phyloP scores from a whole-genome alignment of 345 rosid genomes.

The Citrus australasica region DNA sequence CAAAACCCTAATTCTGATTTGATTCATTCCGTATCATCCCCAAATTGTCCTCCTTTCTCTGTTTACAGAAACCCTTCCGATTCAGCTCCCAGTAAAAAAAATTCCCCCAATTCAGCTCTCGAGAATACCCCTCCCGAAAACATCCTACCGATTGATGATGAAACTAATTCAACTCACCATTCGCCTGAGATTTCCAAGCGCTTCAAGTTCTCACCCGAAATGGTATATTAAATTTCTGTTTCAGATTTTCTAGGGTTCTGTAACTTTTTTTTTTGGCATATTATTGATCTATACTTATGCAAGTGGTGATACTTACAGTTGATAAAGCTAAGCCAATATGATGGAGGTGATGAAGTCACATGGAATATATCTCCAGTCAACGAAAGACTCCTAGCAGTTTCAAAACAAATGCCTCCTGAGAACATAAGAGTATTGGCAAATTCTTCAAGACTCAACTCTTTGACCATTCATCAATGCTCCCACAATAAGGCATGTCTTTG shows the following conservation, averaged over 20 bases:
- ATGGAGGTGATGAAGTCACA: constrained; percentile 73
- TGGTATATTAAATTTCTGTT: constrained; percentile 38
- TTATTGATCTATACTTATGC: not conserved
- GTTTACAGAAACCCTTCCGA: not conserved
- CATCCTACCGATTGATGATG: constrained; percentile 1
- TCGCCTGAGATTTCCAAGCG: constrained; percentile 70
- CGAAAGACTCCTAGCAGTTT: constrained; percentile 66
- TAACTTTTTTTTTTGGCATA: not conserved
- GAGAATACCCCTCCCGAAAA: constrained; percentile 6
- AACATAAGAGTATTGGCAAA: constrained; percentile 43
- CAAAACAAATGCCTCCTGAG: constrained; percentile 61
- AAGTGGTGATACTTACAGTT: constrained; percentile 32
- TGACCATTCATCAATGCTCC: constrained; percentile 54
- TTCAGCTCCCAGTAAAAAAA: not conserved
- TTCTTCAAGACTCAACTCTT: constrained; percentile 46
- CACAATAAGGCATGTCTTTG: constrained; percentile 39
- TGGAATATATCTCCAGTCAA: constrained; percentile 97
- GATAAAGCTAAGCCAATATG: constrained; percentile 94
- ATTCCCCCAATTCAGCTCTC: constrained; percentile 3
- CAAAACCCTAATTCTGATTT: constrained; percentile 7
- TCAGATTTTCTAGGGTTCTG: not conserved
- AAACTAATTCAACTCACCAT: constrained; percentile 21
- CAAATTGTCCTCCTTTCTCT: not conserved
- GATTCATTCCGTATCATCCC: not conserved
- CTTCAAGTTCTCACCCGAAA: constrained; percentile 84